Conservation (phyloP, 495 filamentous ascomycete genomes). For the Penicillium soppii region DNA sequence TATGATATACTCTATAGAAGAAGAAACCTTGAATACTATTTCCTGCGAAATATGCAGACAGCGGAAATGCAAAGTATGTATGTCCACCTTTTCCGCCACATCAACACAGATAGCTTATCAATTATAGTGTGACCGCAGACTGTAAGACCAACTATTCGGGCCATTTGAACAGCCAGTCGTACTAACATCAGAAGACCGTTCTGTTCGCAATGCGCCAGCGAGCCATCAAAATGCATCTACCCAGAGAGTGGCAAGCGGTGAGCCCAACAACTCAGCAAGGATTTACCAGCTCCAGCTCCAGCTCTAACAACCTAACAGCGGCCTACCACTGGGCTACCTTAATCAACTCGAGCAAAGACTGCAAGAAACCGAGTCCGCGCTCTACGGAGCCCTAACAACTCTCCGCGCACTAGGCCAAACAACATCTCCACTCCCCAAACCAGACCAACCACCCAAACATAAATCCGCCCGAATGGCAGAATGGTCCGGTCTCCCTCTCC, state of each 20-base stretch:
- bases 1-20: not conserved
- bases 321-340: conserved; percentile 28
- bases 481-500: conserved; percentile 26
- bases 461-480: conserved; percentile 29
- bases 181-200: conserved; percentile 12
- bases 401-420: conserved; percentile 17
- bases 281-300: too few relatives aligned
- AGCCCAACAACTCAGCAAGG: not conserved
- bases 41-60: conserved; percentile 31
- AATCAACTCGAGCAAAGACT: conserved; percentile 31
- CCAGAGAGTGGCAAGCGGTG: conserved; percentile 32
- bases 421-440: conserved; percentile 9
- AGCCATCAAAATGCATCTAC: conserved; percentile 28
- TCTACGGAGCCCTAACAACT: conserved; percentile 26
- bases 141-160: conserved; percentile 16
- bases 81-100: not conserved
- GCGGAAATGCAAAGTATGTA: conserved; percentile 31
- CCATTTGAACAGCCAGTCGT: not conserved
- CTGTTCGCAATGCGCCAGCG: conserved; percentile 28
- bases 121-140: conserved; percentile 25
- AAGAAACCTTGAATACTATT: conserved; percentile 16
- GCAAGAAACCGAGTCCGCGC: conserved; percentile 26
- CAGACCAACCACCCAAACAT: conserved; percentile 14
- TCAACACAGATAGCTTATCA: not conserved
- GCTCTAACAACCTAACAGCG: too few relatives aligned